Base-by-base conservation (phyloP, 176 grass and related monocot genomes). In the Dendrocalamus sinicus region DNA sequence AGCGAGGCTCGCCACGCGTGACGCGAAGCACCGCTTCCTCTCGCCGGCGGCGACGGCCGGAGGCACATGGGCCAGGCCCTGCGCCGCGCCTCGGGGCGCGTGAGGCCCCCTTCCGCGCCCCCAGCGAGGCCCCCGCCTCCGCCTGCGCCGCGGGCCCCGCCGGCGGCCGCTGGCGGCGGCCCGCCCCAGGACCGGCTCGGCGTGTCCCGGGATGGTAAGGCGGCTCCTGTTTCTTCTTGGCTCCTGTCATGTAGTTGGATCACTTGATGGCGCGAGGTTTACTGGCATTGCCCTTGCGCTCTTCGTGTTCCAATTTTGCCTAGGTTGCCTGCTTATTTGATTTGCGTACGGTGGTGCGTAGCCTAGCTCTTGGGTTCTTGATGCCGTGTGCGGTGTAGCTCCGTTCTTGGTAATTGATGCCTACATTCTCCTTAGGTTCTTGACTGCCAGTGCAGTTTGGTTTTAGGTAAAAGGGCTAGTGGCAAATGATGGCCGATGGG, bases 41-140 rank as follows among this genome's bases (percentile, higher is more conserved):
- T 54, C 87, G 46, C n/a, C 81, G 81, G 66, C 81, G 41, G 43
- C 47, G 75, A 20, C 82, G 17, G 39, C 47, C 24, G 63, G 35
- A 30, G 63, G 65, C 45, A 45, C 83, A 92, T 92, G 91, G 91
- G 91, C 68, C 84, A 89, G 69, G 87, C 87, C 15, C 84, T 92
- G 35, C 87, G 91, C 79, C 80, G 83, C 39, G 77, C 77, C 58
- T 72, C 83, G 8, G 83, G 83, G 22, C 86, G 52, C 73, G 68
- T 89, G 83, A 67, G 84, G 32, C 14, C 72, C 22, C 90, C 86
- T 0, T 10, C 83, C 5, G 17, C 75, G 6, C 59, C 86, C 20
- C 67, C 83, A 1, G 39, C 78, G 86, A 77, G 66, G 50, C 79
- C 61, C 61, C 78, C 70, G 0, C 76, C 76, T 0, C 70, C 48